Conservation (phyloP, 176 grass and related monocot genomes). For the Oryza nivara region DNA sequence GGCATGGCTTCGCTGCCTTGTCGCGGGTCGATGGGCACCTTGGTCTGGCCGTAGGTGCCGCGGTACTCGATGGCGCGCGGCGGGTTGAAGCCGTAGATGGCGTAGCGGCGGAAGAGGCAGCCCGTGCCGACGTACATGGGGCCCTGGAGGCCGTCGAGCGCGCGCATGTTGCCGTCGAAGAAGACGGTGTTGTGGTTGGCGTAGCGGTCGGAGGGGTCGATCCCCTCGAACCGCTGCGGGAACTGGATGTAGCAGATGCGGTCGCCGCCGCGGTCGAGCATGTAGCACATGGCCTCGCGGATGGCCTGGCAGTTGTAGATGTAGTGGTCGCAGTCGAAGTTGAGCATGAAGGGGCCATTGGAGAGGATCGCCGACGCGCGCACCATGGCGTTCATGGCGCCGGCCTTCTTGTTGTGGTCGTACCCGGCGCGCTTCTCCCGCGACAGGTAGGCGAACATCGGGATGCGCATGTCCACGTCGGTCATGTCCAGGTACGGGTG, state of each 20-base stretch:
- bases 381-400: constrained; percentile 93
- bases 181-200: constrained; percentile 99
- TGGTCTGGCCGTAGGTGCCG: constrained; percentile 46
- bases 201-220: constrained; percentile 96
- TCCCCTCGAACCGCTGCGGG: constrained; percentile 90
- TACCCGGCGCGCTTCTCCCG: constrained; percentile 86
- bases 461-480: constrained; percentile 69
- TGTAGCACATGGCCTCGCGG: constrained; percentile 90
- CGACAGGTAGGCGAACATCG: constrained; percentile 87
- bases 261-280: constrained; percentile 90
- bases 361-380: constrained; percentile 85
- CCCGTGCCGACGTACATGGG: constrained; percentile 85
- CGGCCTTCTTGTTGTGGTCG: constrained; percentile 97
- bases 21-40: constrained; percentile 34
- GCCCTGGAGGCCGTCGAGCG: constrained; percentile 73
- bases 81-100: constrained; percentile 69
- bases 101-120: constrained; percentile 73
- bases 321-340: constrained; percentile 99
- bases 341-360: constrained; percentile 92
- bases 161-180: constrained; percentile 87
- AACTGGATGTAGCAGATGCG: constrained; percentile 93
- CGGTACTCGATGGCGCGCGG: constrained; percentile 59
- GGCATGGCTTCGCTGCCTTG: background rate
- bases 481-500: constrained; percentile 75
- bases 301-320: constrained; percentile 82